phyloP scores from a whole-genome alignment of 78 protist genomes.

The Pelomyxa schiedti region DNA sequence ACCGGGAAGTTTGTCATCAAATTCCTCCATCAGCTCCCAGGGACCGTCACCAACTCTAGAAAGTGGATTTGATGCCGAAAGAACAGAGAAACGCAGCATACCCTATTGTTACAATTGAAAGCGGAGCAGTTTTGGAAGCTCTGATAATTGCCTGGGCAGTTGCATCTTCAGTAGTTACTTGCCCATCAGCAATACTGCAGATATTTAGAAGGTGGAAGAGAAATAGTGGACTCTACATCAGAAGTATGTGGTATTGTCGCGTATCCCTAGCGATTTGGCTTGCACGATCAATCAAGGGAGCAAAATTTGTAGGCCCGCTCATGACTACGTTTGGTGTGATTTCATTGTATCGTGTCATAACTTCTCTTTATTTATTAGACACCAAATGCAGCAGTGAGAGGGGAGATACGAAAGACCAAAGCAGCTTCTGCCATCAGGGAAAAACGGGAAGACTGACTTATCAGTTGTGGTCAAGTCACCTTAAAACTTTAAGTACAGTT shows the following conservation, averaged over 20 bases:
- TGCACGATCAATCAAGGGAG: slow-evolving; percentile 25
- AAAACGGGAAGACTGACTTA: slow-evolving; percentile 40
- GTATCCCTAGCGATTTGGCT: slow-evolving; percentile 20
- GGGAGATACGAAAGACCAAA: too few relatives aligned
- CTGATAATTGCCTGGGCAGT: background rate
- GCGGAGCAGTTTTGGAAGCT: slow-evolving; percentile 10
- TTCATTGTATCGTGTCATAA: slow-evolving; percentile 33
- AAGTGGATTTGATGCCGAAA: too few relatives aligned
- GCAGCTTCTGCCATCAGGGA: slow-evolving; percentile 27
- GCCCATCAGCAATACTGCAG: slow-evolving; percentile 45
- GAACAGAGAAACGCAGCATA: too few relatives aligned
- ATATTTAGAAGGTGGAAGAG: background rate
- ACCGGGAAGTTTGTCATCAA: slow-evolving; percentile 43
- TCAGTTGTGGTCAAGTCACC: slow-evolving; percentile 50
- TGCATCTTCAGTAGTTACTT: background rate
- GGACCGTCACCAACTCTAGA: slow-evolving; percentile 68
- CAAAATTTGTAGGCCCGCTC: slow-evolving; percentile 72
- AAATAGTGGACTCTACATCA: slow-evolving; percentile 1
- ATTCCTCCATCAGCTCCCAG: slow-evolving; percentile 38
- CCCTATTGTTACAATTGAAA: background rate
- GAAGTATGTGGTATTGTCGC: slow-evolving; percentile 35
- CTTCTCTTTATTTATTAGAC: too few relatives aligned
- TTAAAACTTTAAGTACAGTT: too few relatives aligned
- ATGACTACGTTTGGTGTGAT: slow-evolving; percentile 47
- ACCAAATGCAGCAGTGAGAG: too few relatives aligned